Base-by-base conservation (phyloP, 2,329 filamentous ascomycete species). In the Amylocarpus encephaloides region DNA sequence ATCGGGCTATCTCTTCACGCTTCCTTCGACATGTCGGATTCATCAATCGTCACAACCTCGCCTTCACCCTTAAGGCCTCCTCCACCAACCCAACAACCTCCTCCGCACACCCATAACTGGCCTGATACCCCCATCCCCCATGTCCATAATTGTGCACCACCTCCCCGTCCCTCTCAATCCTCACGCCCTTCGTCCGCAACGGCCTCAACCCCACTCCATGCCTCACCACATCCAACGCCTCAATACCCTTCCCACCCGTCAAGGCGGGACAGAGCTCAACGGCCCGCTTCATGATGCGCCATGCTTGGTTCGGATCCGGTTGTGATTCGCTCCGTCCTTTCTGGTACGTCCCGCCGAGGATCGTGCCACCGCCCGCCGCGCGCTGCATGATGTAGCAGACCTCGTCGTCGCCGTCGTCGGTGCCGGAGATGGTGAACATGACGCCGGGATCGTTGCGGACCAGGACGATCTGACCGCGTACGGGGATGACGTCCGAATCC, bases 391-490 rank as follows among this genome's bases (percentile, higher is more conserved):
- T 76, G 60, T 88, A 88, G 41, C 73, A 72, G 1, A 75, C 72
- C 60, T 87, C 83, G 35, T 84, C 81, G 0, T 73, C 69, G 1
- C 78, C 80, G 56, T 85, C 82, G 48, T 85, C 81, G 0, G 79
- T 82, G 1, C 82, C 83, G 6, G 78, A 82, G 1, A 76, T 71
- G 1, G 72, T 74, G 16, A 71, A 67, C 82, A 87, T 86, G 13
- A 72, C 67, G 5, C 76, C 76, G 0, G 80, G 75, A 43, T 79
- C 75, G 59, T 87, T 87, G 35, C 83, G 73, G 1, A 87, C 83
- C 0, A 87, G 61, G 0, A 85, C 79, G 38, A 83, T 80, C 69
- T 97, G 92, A 4, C 89, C 92, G 2, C 92, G 80, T 1, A 80
- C 83, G 0, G 92, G 91, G 48, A 82, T 76, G 57, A 97, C 77